Evolutionary conservation across 768 basidiomycete genomes (phyloP).

Genomic region (Macrolepiota dolichaula): DNA sequence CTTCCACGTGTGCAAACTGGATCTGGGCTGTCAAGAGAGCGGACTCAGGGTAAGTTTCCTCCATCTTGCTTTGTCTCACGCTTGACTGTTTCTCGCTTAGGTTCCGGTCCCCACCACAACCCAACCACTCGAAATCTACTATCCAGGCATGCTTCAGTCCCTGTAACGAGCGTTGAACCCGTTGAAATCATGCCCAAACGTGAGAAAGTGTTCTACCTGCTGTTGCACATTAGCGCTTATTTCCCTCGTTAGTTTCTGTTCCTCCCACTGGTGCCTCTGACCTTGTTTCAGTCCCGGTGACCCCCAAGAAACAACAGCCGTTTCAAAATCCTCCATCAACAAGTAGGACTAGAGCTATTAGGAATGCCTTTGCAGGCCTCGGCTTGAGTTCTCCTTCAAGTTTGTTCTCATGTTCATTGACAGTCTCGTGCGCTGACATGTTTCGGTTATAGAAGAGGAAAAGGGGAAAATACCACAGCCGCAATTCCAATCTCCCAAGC

Average conservation of each 20-base stretch:
- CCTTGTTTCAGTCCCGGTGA: neutral
- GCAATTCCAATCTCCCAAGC: neutral
- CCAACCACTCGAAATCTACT: neutral
- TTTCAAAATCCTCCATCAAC: neutral
- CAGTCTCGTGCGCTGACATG: neutral
- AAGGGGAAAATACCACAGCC: neutral
- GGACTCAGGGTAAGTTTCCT: neutral
- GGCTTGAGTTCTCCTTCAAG: neutral
- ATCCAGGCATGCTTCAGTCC: neutral
- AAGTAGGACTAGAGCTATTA: neutral
- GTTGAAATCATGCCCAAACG: neutral
- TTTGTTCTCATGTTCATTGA: neutral
- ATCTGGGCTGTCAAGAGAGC: no score
- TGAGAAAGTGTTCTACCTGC: neutral
- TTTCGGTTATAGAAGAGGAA: neutral
- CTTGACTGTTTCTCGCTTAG: neutral
- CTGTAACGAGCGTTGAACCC: neutral
- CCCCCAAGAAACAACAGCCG: neutral
- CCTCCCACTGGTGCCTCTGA: neutral
- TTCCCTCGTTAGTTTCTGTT: neutral
- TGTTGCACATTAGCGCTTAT: neutral
- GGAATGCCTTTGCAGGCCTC: neutral
- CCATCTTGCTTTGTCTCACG: neutral
- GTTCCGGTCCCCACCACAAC: neutral
- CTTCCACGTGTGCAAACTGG: neutral